A percentile compares a stretch with the other conserved stretches of the same genome.
Conservation (phyloP, 1,284 basidiomycete species). For the Rhodotorula sp. region DNA sequence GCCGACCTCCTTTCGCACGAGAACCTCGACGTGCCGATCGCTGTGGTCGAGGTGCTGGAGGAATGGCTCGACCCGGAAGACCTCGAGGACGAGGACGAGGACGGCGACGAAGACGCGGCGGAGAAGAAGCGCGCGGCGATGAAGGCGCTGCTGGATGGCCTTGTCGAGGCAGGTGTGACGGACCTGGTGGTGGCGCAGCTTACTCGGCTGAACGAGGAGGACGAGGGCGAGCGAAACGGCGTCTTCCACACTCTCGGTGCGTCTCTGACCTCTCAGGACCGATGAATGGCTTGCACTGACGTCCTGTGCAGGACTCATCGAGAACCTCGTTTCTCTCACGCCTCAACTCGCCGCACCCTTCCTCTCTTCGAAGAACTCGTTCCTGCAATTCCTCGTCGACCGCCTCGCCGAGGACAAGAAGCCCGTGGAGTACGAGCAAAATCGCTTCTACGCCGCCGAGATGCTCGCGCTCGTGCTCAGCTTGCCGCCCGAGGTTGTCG, state of each 20-base stretch:
- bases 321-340: slow-evolving; percentile 85
- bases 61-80: slow-evolving; percentile 97
- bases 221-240: slow-evolving; percentile 85
- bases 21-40: slow-evolving; percentile 89
- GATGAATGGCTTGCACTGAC: too few relatives aligned
- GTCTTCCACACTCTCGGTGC: slow-evolving; percentile 85
- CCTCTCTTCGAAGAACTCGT: slow-evolving; percentile 59
- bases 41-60: slow-evolving; percentile 84
- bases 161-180: slow-evolving; percentile 79
- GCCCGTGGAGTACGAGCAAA: slow-evolving; percentile 45
- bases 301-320: slow-evolving; percentile 69
- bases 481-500: slow-evolving; percentile 54
- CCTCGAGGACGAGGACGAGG: slow-evolving; percentile 70
- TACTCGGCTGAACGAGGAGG: slow-evolving; percentile 72
- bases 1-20: slow-evolving; percentile 79
- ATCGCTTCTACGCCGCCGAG: slow-evolving; percentile 53
- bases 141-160: slow-evolving; percentile 39
- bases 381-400: slow-evolving; percentile 76
- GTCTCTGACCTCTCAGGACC: slow-evolving; percentile 14
- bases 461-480: slow-evolving; percentile 78
- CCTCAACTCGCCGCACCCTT: slow-evolving; percentile 59
- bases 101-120: slow-evolving; percentile 60
- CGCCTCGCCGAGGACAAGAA: slow-evolving; percentile 57
- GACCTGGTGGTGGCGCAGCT: slow-evolving; percentile 85
- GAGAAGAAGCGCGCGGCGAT: slow-evolving; percentile 47